phyloP scores from a whole-genome alignment of 768 basidiomycete species.

The Lyophyllum semitale region DNA sequence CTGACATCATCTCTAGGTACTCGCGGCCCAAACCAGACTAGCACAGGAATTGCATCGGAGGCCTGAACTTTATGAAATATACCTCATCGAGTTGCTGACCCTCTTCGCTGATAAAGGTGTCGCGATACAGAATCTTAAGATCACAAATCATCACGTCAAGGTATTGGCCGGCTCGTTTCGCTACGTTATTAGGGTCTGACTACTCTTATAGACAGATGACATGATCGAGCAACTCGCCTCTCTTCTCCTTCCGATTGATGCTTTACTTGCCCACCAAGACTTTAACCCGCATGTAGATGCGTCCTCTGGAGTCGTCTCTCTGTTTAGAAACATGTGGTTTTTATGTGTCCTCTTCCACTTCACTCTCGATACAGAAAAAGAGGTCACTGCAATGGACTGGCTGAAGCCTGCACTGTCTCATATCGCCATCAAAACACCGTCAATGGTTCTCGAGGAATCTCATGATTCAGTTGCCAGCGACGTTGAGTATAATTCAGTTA shows the following conservation, averaged over 20 bases:
- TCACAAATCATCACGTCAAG: constrained; percentile 66
- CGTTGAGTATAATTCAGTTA: constrained; percentile 89
- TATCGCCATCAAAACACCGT: constrained; percentile 86
- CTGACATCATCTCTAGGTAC: constrained; percentile 47
- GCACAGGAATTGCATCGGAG: constrained; percentile 76
- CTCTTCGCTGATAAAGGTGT: constrained; percentile 92
- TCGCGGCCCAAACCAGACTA: constrained; percentile 89
- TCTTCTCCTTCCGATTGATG: constrained; percentile 88
- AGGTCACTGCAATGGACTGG: constrained; percentile 75
- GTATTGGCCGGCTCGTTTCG: constrained; percentile 34
- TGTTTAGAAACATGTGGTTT: constrained; percentile 96
- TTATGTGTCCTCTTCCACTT: constrained; percentile 87
- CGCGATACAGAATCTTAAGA: constrained; percentile 81
- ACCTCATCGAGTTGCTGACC: constrained; percentile 81
- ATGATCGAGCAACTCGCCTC: constrained; percentile 88
- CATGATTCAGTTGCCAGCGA: constrained; percentile 85
- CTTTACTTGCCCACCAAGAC: constrained; percentile 71
- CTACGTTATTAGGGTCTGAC: constrained; percentile 4
- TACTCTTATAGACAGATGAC: constrained; percentile 60
- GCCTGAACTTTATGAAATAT: constrained; percentile 77
- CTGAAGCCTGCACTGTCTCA: constrained; percentile 71
- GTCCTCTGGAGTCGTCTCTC: constrained; percentile 60
- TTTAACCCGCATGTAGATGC: constrained; percentile 61
- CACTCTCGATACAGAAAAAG: constrained; percentile 53
- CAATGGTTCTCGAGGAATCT: constrained; percentile 78